Evolutionary conservation across 768 basidiomycete genomes (phyloP).

Genomic region (Lactarius trivialis): DNA sequence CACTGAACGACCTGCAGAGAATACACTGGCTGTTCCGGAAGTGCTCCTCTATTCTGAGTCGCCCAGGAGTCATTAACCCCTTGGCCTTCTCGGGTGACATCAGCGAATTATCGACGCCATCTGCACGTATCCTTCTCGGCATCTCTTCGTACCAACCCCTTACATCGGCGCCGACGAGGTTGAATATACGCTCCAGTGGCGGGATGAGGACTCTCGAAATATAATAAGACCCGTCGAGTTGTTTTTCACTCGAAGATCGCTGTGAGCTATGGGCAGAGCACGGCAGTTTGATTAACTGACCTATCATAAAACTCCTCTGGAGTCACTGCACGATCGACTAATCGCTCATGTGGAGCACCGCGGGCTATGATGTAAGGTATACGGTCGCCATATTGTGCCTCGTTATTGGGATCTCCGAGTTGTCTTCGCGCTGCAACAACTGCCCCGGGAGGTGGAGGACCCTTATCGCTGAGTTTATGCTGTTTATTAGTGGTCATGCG

Average conservation of each 20-base stretch:
- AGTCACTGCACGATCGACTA: conserved; percentile 71
- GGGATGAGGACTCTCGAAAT: conserved; percentile 83
- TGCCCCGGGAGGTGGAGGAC: conserved; percentile 86
- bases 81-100: conserved; percentile 33
- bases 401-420: conserved; percentile 68
- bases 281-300: conserved; percentile 33
- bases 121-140: conserved; percentile 52
- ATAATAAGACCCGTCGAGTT: conserved; percentile 86
- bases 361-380: conserved; percentile 83
- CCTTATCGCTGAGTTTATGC: conserved; percentile 55
- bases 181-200: conserved; percentile 86
- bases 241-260: conserved; percentile 43
- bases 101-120: conserved; percentile 32
- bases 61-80: conserved; percentile 32
- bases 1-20: conserved; percentile 52
- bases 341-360: conserved; percentile 52
- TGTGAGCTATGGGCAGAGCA: neutral
- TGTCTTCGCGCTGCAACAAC: conserved; percentile 75
- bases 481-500: neutral
- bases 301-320: conserved; percentile 63
- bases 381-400: conserved; percentile 89
- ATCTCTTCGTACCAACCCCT: conserved; percentile 82
- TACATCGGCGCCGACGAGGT: conserved; percentile 84
- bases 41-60: conserved; percentile 64
- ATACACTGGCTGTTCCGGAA: conserved; percentile 67